Evolutionary conservation across 306 rosid genomes (phyloP).

Genomic region (Castanea mollissima): DNA sequence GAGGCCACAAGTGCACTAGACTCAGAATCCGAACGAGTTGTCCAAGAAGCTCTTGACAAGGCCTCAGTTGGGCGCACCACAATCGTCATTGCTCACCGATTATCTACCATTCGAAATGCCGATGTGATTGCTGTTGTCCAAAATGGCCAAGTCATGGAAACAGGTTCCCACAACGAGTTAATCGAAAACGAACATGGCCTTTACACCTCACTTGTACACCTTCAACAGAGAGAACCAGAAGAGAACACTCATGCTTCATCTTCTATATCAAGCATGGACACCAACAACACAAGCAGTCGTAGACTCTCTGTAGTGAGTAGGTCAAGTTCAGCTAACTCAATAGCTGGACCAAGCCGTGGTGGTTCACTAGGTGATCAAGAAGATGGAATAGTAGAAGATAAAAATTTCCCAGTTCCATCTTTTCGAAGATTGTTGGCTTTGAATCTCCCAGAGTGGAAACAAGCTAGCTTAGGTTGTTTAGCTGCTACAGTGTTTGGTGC

Average conservation of each 20-base stretch:
- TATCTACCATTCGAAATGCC: slow-evolving; percentile 76
- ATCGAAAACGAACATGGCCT: slow-evolving; percentile 44
- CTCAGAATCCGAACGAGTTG: slow-evolving; percentile 74
- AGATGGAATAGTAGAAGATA: slow-evolving; percentile 11
- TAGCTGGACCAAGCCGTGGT: slow-evolving; percentile 15
- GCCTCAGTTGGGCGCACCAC: slow-evolving; percentile 84
- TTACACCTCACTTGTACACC: slow-evolving; percentile 56
- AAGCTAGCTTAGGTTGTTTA: slow-evolving; percentile 60
- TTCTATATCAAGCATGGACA: slow-evolving; percentile 34
- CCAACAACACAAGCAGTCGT: slow-evolving; percentile 41
- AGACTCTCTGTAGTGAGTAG: slow-evolving; percentile 39
- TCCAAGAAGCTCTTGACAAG: slow-evolving; percentile 83
- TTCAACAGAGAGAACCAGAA: slow-evolving; percentile 54
- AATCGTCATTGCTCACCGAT: slow-evolving; percentile 76
- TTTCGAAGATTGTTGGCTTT: slow-evolving; percentile 63
- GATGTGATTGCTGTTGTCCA: slow-evolving; percentile 70
- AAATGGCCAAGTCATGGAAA: slow-evolving; percentile 58
- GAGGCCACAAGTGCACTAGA: slow-evolving; percentile 96
- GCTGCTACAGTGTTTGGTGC: slow-evolving; percentile 68
- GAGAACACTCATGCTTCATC: slow-evolving; percentile 21
- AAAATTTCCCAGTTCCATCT: slow-evolving; percentile 46
- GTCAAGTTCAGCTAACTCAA: slow-evolving; percentile 54
- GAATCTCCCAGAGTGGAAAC: slow-evolving; percentile 84
- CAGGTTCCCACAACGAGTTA: slow-evolving; percentile 62
- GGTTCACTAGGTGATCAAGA: slow-evolving; percentile 7